Evolutionary conservation across 2,329 filamentous ascomycete species (phyloP).

Genomic region (Pseudocercospora vitis): DNA sequence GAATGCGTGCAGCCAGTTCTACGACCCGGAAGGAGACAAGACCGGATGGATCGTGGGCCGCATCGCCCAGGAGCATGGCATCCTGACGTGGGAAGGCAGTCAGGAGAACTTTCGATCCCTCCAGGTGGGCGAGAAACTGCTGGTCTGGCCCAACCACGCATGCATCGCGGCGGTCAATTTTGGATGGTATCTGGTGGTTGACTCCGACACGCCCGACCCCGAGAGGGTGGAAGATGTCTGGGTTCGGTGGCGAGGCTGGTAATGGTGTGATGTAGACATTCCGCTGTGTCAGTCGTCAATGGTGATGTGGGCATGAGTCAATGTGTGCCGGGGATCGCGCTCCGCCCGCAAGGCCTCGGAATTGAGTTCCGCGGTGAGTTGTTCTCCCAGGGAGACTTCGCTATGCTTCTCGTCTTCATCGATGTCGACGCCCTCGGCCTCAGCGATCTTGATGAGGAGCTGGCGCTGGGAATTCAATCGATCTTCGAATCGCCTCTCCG

Average conservation of each 20-base stretch:
- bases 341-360: conserved; percentile 27
- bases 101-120: conserved; percentile 49
- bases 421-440: conserved; percentile 30
- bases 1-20: conserved; percentile 33
- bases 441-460: conserved; percentile 29
- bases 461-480: conserved; percentile 38
- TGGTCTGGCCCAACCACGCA: conserved; percentile 78
- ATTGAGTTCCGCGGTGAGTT: conserved; percentile 32
- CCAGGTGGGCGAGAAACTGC: conserved; percentile 64
- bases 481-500: conserved; percentile 37
- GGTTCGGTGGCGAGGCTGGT: conserved; percentile 71
- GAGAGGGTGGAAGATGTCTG: conserved; percentile 70
- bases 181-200: conserved; percentile 72
- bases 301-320: conserved; percentile 13
- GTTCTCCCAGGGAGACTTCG: conserved; percentile 31
- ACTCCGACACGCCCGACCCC: conserved; percentile 59
- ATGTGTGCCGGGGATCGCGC: conserved; percentile 3
- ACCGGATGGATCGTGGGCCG: conserved; percentile 66
- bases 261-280: conserved; percentile 13
- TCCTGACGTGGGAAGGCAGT: conserved; percentile 60
- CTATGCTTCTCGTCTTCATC: conserved; percentile 24
- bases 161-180: conserved; percentile 73
- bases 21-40: conserved; percentile 41
- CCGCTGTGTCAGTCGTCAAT: conserved; percentile 22
- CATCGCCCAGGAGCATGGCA: conserved; percentile 77